These are phyloP conservation scores for Trichoderma erinaceum DNA, from an alignment of 495 filamentous ascomycete genomes.

Conservation along the genomic window DNA sequence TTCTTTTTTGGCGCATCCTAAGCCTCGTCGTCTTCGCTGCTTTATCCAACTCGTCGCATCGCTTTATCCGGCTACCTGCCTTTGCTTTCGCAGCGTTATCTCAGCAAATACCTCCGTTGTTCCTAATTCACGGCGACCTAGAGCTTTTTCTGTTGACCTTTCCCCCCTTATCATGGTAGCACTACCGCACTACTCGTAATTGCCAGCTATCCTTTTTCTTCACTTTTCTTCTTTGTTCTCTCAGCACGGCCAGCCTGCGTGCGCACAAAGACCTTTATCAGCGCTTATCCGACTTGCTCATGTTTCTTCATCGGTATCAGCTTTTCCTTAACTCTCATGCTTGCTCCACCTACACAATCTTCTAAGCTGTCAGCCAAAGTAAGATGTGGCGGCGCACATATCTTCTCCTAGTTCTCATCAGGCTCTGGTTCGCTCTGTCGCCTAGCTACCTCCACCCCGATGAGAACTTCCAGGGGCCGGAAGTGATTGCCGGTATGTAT, in stretches of 20 bases:
- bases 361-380: neutral
- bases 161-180: neutral
- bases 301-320: neutral
- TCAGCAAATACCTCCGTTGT: neutral
- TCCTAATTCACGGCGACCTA: neutral
- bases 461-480: conserved; percentile 96
- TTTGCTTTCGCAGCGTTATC: neutral
- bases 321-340: neutral
- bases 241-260: neutral
- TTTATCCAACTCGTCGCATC: neutral
- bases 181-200: conserved; percentile 6
- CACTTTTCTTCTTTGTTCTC: neutral
- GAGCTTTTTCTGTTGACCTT: neutral
- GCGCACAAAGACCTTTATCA: neutral
- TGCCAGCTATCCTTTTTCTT: neutral
- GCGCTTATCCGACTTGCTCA: neutral
- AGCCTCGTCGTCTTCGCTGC: neutral
- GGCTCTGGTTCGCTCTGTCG: conserved; percentile 88
- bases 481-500: conserved; percentile 85
- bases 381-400: conserved; percentile 89
- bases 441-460: conserved; percentile 97
- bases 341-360: conserved; percentile 4
- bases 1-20: neutral
- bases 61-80: neutral
- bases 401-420: conserved; percentile 73